Percentiles rank a stretch among this genome's conserved stretches.
phyloP scores from a whole-genome alignment of 1,139 yeast genomes.

The Pichia sp. region DNA sequence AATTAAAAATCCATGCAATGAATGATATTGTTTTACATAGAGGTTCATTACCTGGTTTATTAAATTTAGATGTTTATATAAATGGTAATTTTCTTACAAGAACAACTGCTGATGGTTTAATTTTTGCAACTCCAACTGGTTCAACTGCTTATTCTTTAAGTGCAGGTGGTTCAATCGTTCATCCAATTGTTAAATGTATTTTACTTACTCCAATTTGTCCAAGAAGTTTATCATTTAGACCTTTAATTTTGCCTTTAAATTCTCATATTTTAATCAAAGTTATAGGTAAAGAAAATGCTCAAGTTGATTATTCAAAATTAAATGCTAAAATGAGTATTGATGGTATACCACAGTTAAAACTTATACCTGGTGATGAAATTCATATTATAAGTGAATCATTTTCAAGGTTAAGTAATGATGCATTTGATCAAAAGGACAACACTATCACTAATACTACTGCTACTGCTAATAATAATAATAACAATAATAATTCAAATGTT shows the following conservation, averaged over 20 bases:
- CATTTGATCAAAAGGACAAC: slow-evolving; percentile 37
- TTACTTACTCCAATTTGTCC: slow-evolving; percentile 88
- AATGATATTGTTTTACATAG: slow-evolving; percentile 86
- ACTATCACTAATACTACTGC: slow-evolving; percentile 24
- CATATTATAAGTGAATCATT: slow-evolving; percentile 60
- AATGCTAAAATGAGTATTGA: slow-evolving; percentile 62
- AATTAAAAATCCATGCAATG: slow-evolving; percentile 60
- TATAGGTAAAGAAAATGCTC: slow-evolving; percentile 36
- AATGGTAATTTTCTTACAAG: slow-evolving; percentile 81
- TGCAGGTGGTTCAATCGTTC: slow-evolving; percentile 89
- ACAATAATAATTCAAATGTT: neutral
- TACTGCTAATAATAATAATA: too few relatives aligned
- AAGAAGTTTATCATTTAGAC: slow-evolving; percentile 79
- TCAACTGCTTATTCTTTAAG: slow-evolving; percentile 89
- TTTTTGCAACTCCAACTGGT: slow-evolving; percentile 87
- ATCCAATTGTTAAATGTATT: slow-evolving; percentile 80
- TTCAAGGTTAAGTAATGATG: slow-evolving; percentile 31
- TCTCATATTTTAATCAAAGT: slow-evolving; percentile 54
- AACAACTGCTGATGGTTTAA: slow-evolving; percentile 88
- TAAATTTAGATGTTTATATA: slow-evolving; percentile 72
- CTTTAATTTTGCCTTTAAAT: slow-evolving; percentile 70
- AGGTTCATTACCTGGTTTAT: slow-evolving; percentile 81
- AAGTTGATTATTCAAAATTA: slow-evolving; percentile 20
- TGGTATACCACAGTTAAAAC: slow-evolving; percentile 66
- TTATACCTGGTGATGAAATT: slow-evolving; percentile 73